These are phyloP conservation scores for Neurospora sp. DNA, from an alignment of 495 filamentous ascomycete species.

Conservation along the genomic window DNA sequence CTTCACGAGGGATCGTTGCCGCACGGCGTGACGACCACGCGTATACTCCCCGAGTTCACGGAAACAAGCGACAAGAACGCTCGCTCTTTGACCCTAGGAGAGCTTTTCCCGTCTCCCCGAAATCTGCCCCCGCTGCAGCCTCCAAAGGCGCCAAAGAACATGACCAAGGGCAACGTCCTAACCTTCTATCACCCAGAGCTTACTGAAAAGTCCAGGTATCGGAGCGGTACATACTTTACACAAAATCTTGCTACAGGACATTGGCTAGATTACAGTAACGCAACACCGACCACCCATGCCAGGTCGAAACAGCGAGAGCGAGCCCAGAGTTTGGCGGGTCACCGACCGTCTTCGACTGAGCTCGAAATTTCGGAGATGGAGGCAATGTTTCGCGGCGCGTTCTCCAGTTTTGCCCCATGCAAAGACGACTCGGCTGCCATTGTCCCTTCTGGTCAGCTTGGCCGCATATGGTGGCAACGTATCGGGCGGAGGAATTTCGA, in stretches of 20 bases:
- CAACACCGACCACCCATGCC: constrained; percentile 44
- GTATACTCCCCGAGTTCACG: constrained; percentile 44
- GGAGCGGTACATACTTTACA: constrained; percentile 41
- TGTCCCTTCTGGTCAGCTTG: constrained; percentile 57
- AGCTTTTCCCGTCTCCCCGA: constrained; percentile 66
- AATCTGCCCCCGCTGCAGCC: constrained; percentile 57
- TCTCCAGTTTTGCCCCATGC: constrained; percentile 79
- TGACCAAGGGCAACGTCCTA: constrained; percentile 50
- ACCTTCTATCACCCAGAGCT: constrained; percentile 52
- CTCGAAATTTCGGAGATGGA: constrained; percentile 56
- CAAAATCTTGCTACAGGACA: constrained; percentile 50
- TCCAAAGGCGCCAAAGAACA: constrained; percentile 56
- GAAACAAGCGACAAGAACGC: constrained; percentile 32
- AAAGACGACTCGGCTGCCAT: constrained; percentile 71
- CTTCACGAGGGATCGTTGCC: constrained; percentile 59
- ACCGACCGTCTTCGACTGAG: constrained; percentile 42
- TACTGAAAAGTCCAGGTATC: constrained; percentile 44
- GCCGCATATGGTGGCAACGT: constrained; percentile 80
- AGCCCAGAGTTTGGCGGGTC: constrained; percentile 56
- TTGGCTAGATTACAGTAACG: constrained; percentile 60
- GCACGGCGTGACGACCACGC: constrained; percentile 60
- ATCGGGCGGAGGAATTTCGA: constrained; percentile 52
- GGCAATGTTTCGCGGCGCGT: constrained; percentile 67
- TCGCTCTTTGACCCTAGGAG: constrained; percentile 57
- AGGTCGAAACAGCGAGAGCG: constrained; percentile 63